Conservation (phyloP, 1,284 basidiomycete species). For the Papiliotrema terrestris region DNA sequence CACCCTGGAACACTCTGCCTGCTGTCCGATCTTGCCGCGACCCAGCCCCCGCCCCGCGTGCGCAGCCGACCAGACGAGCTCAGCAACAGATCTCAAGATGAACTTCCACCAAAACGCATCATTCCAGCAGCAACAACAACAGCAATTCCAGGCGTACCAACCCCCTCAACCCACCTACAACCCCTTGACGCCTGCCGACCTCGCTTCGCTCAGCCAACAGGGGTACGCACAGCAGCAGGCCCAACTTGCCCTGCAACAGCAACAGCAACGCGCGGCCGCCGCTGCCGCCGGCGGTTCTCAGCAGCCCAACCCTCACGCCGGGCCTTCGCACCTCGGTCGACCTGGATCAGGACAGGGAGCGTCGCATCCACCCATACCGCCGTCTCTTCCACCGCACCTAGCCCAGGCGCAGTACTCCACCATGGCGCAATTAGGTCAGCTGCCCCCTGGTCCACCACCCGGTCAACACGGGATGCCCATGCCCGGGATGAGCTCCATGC, state of each 20-base stretch:
- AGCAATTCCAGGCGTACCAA: too few relatives aligned
- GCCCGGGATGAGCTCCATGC: neutral
- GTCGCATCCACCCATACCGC: neutral
- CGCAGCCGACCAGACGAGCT: too few relatives aligned
- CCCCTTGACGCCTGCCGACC: constrained; percentile 10
- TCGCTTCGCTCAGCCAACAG: constrained; percentile 19
- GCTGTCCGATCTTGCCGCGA: too few relatives aligned
- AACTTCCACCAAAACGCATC: too few relatives aligned
- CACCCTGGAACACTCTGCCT: too few relatives aligned
- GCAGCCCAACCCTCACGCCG: neutral
- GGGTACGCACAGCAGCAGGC: constrained; percentile 10
- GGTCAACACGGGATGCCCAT: too few relatives aligned
- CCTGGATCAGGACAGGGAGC: constrained; percentile 12
- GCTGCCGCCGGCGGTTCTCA: neutral
- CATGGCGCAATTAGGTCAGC: neutral
- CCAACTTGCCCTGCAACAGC: neutral
- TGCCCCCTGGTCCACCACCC: neutral
- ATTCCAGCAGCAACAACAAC: neutral
- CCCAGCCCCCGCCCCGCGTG: too few relatives aligned
- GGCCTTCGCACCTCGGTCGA: constrained; percentile 3
- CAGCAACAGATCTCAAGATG: too few relatives aligned
- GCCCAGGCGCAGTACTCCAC: neutral
- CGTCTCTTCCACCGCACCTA: neutral
- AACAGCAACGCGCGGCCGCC: neutral
- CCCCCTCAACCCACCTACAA: neutral